A percentile compares a stretch with the other conserved stretches of the same genome.
These are phyloP conservation scores for Crithidia bombi DNA, from an alignment of 208 protist species.

Conservation along the genomic window DNA sequence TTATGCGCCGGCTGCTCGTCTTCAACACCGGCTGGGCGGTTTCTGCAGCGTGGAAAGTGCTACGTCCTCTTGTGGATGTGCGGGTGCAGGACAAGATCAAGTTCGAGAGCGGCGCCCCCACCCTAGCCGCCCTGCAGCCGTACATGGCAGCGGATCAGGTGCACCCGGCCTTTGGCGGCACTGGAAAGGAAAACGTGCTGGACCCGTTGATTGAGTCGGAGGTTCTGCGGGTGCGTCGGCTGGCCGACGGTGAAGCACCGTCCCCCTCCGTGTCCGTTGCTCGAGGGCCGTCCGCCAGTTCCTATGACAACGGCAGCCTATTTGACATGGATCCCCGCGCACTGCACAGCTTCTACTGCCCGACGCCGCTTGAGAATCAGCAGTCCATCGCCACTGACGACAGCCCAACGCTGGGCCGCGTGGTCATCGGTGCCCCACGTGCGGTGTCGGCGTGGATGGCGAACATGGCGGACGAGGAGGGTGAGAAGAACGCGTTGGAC, in stretches of 20 bases:
- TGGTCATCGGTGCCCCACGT: slow-evolving; percentile 24
- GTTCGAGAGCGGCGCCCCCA: slow-evolving; percentile 61
- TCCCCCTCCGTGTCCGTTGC: background rate
- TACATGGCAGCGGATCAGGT: slow-evolving; percentile 64
- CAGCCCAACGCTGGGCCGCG: background rate
- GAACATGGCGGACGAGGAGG: slow-evolving; percentile 9
- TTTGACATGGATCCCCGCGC: slow-evolving; percentile 16
- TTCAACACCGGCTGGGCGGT: slow-evolving; percentile 86
- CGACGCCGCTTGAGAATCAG: slow-evolving; percentile 1
- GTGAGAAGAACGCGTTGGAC: slow-evolving; percentile 10
- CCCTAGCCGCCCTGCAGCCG: slow-evolving; percentile 37
- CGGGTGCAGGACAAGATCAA: slow-evolving; percentile 84
- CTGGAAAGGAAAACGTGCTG: slow-evolving; percentile 35
- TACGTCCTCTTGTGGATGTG: slow-evolving; percentile 67
- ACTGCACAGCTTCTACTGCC: slow-evolving; percentile 28
- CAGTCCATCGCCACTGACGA: background rate
- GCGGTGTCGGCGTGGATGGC: slow-evolving; percentile 25
- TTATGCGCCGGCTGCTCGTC: slow-evolving; percentile 73
- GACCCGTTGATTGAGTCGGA: slow-evolving; percentile 45
- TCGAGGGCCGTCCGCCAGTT: background rate
- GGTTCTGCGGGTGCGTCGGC: slow-evolving; percentile 24
- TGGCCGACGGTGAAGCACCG: background rate
- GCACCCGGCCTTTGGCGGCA: slow-evolving; percentile 56
- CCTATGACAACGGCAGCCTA: slow-evolving; percentile 13
- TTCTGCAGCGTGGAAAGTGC: slow-evolving; percentile 76